Percentiles rank a stretch among this genome's conserved stretches.
Evolutionary conservation across 371 early-diverging fungal species (phyloP).

Genomic region (Gilbertella persicaria): DNA sequence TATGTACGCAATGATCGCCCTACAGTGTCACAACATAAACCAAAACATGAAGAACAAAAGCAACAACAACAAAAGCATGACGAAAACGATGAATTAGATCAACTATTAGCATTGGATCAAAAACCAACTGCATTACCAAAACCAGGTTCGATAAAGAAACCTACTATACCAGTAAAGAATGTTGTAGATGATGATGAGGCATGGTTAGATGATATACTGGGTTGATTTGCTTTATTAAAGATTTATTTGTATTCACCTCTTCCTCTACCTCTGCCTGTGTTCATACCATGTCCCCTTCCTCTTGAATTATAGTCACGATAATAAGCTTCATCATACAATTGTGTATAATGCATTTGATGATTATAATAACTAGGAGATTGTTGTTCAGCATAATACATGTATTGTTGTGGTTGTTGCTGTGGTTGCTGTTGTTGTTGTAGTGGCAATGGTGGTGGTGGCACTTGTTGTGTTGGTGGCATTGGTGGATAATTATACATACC

Average conservation of each 20-base stretch:
- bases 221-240: too few relatives aligned
- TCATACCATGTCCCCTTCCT: not conserved
- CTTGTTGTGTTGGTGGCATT: not conserved
- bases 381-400: slow-evolving; percentile 13
- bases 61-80: not conserved
- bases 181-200: slow-evolving; percentile 38
- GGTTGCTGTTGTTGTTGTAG: not conserved
- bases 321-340: slow-evolving; percentile 1
- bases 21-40: not conserved
- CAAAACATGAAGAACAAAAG: slow-evolving; percentile 3
- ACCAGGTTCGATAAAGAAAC: slow-evolving; percentile 23
- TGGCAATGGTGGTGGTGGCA: not conserved
- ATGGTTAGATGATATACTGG: slow-evolving; percentile 48
- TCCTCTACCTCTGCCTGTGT: slow-evolving; percentile 3
- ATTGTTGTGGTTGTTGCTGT: slow-evolving; percentile 10
- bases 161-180: slow-evolving; percentile 3
- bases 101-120: slow-evolving; percentile 21
- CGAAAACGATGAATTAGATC: slow-evolving; percentile 25
- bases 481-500: slow-evolving; percentile 15
- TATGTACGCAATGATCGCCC: slow-evolving; percentile 34
- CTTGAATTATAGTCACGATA: not conserved
- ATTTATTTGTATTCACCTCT: not conserved
- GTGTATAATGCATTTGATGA: slow-evolving; percentile 14
- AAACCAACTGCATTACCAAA: slow-evolving; percentile 16
- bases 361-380: slow-evolving; percentile 12